These are phyloP conservation scores for Aspergillus alliaceus DNA, from an alignment of 2,329 filamentous ascomycete species.

Conservation along the genomic window DNA sequence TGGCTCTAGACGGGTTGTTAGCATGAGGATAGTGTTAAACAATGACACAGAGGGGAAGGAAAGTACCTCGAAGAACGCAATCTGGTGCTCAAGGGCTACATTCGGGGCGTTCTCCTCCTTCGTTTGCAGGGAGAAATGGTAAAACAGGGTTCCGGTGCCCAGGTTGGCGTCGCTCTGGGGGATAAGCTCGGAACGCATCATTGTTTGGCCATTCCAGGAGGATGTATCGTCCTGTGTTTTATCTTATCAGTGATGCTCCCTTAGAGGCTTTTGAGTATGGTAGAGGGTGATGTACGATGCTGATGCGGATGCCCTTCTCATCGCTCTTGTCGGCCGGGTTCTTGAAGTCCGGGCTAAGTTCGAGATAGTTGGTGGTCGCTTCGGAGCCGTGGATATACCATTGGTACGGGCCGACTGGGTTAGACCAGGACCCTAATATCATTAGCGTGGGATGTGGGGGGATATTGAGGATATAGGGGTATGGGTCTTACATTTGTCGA, in stretches of 20 bases:
- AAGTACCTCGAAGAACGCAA: conserved; percentile 52
- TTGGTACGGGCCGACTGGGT: conserved; percentile 69
- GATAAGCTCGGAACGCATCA: conserved; percentile 73
- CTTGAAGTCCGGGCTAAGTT: conserved; percentile 60
- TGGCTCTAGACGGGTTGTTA: conserved; percentile 53
- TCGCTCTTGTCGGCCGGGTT: conserved; percentile 64
- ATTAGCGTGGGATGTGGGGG: background rate
- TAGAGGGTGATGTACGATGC: conserved; percentile 46
- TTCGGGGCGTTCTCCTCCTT: conserved; percentile 60
- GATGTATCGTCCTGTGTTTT: conserved; percentile 41
- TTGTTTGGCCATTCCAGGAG: conserved; percentile 70
- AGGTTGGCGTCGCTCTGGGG: conserved; percentile 67
- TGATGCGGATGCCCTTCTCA: conserved; percentile 67
- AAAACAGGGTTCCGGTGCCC: conserved; percentile 66
- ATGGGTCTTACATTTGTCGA: conserved; percentile 25
- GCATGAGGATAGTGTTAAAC: background rate
- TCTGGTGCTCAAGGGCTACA: conserved; percentile 66
- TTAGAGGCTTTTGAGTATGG: background rate
- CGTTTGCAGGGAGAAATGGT: conserved; percentile 70
- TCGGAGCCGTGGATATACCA: conserved; percentile 72
- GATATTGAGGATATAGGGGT: background rate
- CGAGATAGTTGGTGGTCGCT: conserved; percentile 55
- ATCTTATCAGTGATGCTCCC: conserved; percentile 20
- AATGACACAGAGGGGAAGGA: conserved; percentile 23
- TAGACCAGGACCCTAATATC: conserved; percentile 60